Evolutionary conservation across 1,284 basidiomycete species (phyloP), one percentile per base, ranked within the genome.

Genomic region (Dichomitus squalens): DNA sequence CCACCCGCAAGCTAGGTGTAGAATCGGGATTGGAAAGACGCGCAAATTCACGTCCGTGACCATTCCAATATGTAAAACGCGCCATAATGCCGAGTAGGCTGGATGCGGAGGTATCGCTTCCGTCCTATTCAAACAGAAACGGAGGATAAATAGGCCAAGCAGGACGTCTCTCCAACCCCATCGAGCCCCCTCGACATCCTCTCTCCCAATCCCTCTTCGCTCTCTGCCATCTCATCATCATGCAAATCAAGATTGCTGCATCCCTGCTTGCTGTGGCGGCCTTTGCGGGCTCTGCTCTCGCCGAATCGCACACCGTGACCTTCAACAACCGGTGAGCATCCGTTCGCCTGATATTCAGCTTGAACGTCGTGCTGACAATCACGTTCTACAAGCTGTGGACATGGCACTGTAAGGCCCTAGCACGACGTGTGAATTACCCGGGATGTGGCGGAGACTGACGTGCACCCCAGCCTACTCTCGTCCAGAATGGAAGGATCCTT

Each of bases 301-400:
- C 74, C 8, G 75, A 77, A 57, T 55, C 67, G 11, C 76, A 77
- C 61, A 77, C 70, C 39, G 65, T 77, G 46, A 59, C 64, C 20
- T 76, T 76, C 44, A 57, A 70, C 35, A 77, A 77, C 66, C 61
- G 69, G 75, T 77, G 49, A 53, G 70, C 68, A 12, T 14, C 31
- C 3, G 31, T 16, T 27, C 3, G 31, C 14, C 9, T 49, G 33
- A 21, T 20, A 14, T 35, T 36, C 43, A 12, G 5, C 12, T 7
- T 35, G 53, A 46, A 49, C 36, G 11, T 21, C 57, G 12, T 16
- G 44, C 23, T 25, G 14, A 3, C 38, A 4, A 36, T 34, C 38
- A 46, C 18, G 18, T 21, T n/a, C 4, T 21, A 11, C 29, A 31
- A 75, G 75, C 54, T 77, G 75, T 63, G 75, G 74, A 18, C 60